Percentiles rank a stretch among this genome's conserved stretches.
Conservation (phyloP, 1,284 basidiomycete genomes). For the Ustilago trichophora region DNA sequence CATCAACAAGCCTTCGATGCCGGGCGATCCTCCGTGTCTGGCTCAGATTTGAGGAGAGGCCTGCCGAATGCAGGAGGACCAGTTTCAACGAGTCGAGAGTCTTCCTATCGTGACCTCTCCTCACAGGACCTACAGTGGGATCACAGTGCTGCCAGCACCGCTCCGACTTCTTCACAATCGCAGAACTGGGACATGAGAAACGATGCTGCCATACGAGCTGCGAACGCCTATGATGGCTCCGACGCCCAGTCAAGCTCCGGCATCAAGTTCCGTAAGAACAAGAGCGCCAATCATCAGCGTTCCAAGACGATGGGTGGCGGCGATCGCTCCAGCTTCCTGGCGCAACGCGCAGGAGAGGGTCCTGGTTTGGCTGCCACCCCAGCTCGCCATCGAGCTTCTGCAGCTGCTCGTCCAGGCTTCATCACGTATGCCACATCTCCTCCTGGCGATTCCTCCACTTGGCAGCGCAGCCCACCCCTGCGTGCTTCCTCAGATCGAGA, state of each 20-base stretch:
- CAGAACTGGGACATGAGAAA: conserved; percentile 24
- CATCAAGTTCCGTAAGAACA: conserved; percentile 40
- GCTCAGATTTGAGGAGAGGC: conserved; percentile 10
- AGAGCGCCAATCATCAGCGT: conserved; percentile 35
- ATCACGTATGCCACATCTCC: conserved; percentile 35
- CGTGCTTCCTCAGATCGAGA: conserved; percentile 14
- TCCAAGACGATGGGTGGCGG: conserved; percentile 24
- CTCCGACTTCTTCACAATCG: conserved; percentile 41
- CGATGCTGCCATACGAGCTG: conserved; percentile 2
- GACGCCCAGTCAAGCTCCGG: conserved; percentile 19
- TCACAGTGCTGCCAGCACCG: conserved; percentile 33
- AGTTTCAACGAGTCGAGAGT: conserved; percentile 21
- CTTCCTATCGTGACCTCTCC: conserved; percentile 30
- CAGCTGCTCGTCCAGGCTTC: conserved; percentile 28
- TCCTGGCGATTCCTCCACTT: conserved; percentile 15
- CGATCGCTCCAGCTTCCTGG: conserved; percentile 15
- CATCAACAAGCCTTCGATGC: conserved; percentile 11
- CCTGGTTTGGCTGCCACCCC: conserved; percentile 28
- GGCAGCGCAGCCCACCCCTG: conserved; percentile 30
- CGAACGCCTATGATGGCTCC: background rate
- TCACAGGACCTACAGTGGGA: conserved; percentile 23
- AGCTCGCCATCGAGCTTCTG: conserved; percentile 14
- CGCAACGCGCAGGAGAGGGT: conserved; percentile 15
- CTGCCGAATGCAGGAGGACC: background rate
- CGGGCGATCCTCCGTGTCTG: conserved; percentile 17